A percentile compares a stretch with the other conserved stretches of the same genome.
These are phyloP conservation scores for Colletotrichum brevisporum DNA, from an alignment of 2,329 filamentous ascomycete species.

Conservation along the genomic window DNA sequence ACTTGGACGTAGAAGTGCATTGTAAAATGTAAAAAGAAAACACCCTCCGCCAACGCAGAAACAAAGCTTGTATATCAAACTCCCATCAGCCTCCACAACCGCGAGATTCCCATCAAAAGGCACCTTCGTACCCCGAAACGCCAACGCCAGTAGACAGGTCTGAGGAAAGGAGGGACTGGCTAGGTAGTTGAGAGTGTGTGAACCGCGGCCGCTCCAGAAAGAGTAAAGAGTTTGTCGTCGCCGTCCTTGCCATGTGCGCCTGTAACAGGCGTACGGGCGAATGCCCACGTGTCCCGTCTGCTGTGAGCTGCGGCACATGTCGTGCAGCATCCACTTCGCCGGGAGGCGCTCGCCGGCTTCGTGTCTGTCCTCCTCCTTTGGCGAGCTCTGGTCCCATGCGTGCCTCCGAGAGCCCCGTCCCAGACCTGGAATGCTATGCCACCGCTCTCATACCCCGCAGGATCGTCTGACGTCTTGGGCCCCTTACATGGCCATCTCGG, in stretches of 20 bases:
- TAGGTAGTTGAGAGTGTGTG: slow-evolving; percentile 23
- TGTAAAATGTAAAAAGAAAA: slow-evolving; percentile 26
- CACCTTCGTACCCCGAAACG: slow-evolving; percentile 40
- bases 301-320: slow-evolving; percentile 5
- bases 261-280: neutral
- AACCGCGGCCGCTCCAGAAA: slow-evolving; percentile 12
- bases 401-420: slow-evolving; percentile 25
- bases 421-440: slow-evolving; percentile 40
- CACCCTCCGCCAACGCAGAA: slow-evolving; percentile 35
- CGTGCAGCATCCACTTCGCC: slow-evolving; percentile 26
- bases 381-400: slow-evolving; percentile 20
- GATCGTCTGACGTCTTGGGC: slow-evolving; percentile 8
- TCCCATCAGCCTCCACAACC: slow-evolving; percentile 37
- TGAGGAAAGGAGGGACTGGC: slow-evolving; percentile 9
- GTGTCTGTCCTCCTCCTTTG: slow-evolving; percentile 1
- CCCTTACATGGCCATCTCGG: slow-evolving; percentile 93
- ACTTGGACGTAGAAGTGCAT: slow-evolving; percentile 32
- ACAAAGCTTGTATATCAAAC: slow-evolving; percentile 36
- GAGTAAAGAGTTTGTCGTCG: neutral
- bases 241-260: neutral
- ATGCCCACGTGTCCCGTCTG: neutral
- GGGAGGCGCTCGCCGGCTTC: neutral
- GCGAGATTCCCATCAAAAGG: slow-evolving; percentile 34
- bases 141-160: slow-evolving; percentile 40
- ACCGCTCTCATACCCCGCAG: slow-evolving; percentile 24